These are phyloP conservation scores for Cercospora beticola DNA, from an alignment of 2,329 filamentous ascomycete genomes.

Conservation along the genomic window DNA sequence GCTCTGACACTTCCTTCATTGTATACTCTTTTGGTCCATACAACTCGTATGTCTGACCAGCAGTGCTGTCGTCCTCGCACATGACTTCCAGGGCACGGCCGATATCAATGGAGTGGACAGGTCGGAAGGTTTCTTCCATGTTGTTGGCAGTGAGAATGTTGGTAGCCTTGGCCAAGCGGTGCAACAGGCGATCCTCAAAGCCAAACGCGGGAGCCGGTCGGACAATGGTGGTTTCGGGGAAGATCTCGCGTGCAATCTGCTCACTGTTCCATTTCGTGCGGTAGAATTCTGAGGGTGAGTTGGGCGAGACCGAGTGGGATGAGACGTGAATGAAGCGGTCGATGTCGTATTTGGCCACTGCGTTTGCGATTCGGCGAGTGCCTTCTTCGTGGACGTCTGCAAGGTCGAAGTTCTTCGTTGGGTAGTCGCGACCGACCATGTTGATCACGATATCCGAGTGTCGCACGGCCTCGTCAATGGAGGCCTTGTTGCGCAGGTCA, in stretches of 20 bases:
- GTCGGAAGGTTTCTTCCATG: conserved; percentile 87
- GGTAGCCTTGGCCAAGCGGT: conserved; percentile 75
- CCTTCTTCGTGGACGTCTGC: conserved; percentile 93
- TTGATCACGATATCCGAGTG: conserved; percentile 99
- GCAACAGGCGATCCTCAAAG: conserved; percentile 87
- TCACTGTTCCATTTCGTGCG: conserved; percentile 86
- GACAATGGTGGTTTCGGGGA: conserved; percentile 95
- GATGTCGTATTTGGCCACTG: conserved; percentile 95
- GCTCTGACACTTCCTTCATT: conserved; percentile 77
- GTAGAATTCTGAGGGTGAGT: conserved; percentile 86
- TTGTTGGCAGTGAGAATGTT: conserved; percentile 89
- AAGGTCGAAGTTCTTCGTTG: conserved; percentile 96
- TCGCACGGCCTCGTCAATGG: conserved; percentile 92
- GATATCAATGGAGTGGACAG: conserved; percentile 91
- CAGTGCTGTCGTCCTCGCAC: conserved; percentile 86
- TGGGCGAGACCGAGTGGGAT: conserved; percentile 80
- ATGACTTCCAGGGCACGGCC: conserved; percentile 85
- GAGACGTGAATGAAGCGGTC: conserved; percentile 97
- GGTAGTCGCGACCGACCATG: conserved; percentile 88
- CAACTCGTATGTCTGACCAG: conserved; percentile 87
- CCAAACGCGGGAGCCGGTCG: conserved; percentile 91
- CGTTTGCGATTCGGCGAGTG: conserved; percentile 86
- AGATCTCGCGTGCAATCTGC: conserved; percentile 79
- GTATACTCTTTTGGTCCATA: conserved; percentile 93
- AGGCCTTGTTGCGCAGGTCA: conserved; percentile 89